Evolutionary conservation across 228 moss, liverwort and hornwort species (phyloP).

Genomic region (Sphagnum fallax): DNA sequence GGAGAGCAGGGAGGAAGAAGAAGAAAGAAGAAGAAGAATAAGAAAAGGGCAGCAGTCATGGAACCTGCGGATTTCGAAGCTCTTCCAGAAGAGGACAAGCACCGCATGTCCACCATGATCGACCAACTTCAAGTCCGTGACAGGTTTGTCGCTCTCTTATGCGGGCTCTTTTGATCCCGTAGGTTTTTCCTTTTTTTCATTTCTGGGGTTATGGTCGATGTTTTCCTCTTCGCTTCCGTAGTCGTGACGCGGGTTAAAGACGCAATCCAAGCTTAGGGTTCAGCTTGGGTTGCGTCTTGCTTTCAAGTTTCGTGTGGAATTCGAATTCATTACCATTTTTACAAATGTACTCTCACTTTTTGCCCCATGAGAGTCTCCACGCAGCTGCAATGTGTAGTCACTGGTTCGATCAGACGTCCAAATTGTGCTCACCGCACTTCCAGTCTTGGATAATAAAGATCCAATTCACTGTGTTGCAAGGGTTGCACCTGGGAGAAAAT

Average conservation of each 20-base stretch:
- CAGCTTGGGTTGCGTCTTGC: not conserved
- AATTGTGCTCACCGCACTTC: too few relatives aligned
- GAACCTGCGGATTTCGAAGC: conserved; percentile 75
- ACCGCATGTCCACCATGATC: conserved; percentile 92
- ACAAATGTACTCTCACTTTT: too few relatives aligned
- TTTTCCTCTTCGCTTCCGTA: not conserved
- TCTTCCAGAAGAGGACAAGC: conserved; percentile 89
- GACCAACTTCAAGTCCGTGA: conserved; percentile 95
- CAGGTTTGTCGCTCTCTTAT: conserved; percentile 32
- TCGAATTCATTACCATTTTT: not conserved
- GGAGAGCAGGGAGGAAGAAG: too few relatives aligned
- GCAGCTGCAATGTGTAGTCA: too few relatives aligned
- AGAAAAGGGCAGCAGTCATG: conserved; percentile 20
- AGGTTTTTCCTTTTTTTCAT: not conserved
- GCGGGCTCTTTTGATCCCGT: not conserved
- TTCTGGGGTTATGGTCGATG: not conserved
- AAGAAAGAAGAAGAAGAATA: too few relatives aligned
- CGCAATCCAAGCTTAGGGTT: not conserved
- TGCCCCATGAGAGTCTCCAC: too few relatives aligned
- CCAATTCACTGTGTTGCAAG: too few relatives aligned
- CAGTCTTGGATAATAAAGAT: too few relatives aligned
- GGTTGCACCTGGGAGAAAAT: too few relatives aligned
- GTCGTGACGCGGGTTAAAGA: not conserved
- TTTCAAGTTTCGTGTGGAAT: not conserved
- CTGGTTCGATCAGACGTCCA: too few relatives aligned